phyloP scores from a whole-genome alignment of 345 rosid genomes.

The Euphorbia peplus region DNA sequence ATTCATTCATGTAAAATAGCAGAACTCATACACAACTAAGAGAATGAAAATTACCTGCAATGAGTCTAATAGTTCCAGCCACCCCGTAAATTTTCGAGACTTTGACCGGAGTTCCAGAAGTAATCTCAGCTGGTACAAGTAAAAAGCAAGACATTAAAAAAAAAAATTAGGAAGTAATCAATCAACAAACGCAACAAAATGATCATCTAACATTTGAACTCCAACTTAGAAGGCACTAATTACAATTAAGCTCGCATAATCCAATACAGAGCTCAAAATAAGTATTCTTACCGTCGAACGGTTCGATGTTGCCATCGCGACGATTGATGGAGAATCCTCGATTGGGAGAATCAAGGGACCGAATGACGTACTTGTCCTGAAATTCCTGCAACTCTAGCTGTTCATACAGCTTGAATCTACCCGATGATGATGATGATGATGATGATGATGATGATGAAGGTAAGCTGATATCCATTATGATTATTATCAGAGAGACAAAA shows the following conservation, averaged over 20 bases:
- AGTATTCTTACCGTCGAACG: conserved; percentile 40
- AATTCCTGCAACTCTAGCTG: conserved; percentile 69
- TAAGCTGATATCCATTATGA: conserved; percentile 9
- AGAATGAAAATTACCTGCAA: conserved; percentile 54
- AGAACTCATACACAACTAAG: neutral
- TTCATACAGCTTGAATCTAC: conserved; percentile 67
- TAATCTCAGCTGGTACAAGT: conserved; percentile 37
- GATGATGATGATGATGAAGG: neutral
- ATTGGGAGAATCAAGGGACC: conserved; percentile 47
- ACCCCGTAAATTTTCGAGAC: conserved; percentile 69
- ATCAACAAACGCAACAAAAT: neutral
- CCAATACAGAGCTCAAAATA: neutral
- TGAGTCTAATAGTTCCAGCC: conserved; percentile 77
- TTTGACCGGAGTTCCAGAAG: conserved; percentile 42
- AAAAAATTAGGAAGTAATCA: neutral
- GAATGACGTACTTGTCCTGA: conserved; percentile 68
- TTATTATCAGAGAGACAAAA: no score
- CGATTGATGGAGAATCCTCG: conserved; percentile 75
- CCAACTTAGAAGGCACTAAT: neutral
- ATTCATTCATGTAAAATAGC: neutral
- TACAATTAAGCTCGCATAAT: neutral
- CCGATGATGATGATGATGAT: conserved; percentile 12
- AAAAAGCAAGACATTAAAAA: neutral
- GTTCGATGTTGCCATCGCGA: conserved; percentile 58
- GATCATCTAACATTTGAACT: neutral